Percentiles rank a stretch among this genome's conserved stretches.
phyloP scores from a whole-genome alignment of 2,329 filamentous ascomycete species.

The Bipolaris gigantea region DNA sequence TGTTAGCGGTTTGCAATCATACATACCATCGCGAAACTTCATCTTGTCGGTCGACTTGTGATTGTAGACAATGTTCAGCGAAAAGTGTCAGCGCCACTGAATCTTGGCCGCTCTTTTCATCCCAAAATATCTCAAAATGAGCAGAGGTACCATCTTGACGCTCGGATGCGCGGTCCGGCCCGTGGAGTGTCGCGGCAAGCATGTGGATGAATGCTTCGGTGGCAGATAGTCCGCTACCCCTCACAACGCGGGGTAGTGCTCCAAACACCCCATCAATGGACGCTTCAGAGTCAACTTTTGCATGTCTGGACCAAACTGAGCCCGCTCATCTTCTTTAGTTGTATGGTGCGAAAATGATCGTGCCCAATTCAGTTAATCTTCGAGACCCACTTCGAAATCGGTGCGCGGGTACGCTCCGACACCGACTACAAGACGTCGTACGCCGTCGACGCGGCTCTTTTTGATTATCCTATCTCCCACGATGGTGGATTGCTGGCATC shows the following conservation, averaged over 20 bases:
- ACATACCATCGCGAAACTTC: conserved; percentile 64
- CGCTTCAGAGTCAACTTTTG: not conserved
- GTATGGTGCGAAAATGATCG: conserved; percentile 1
- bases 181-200: conserved; percentile 8
- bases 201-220: conserved; percentile 31
- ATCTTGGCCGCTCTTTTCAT: not conserved
- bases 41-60: conserved; percentile 40
- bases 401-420: not conserved
- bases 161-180: conserved; percentile 27
- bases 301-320: not conserved
- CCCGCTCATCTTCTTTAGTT: not conserved
- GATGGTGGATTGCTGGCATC: not conserved
- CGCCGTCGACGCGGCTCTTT: not conserved
- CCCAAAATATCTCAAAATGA: not conserved
- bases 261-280: not conserved
- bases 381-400: not conserved
- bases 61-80: not conserved
- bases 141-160: conserved; percentile 1
- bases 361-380: not conserved
- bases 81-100: not conserved
- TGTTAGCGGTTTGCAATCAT: conserved; percentile 5
- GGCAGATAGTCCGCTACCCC: conserved; percentile 19
- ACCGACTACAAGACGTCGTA: not conserved
- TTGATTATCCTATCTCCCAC: not conserved
- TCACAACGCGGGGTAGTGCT: conserved; percentile 13